Base-by-base conservation (phyloP, 345 rosid genomes). In the Eucalyptus cloeziana region DNA sequence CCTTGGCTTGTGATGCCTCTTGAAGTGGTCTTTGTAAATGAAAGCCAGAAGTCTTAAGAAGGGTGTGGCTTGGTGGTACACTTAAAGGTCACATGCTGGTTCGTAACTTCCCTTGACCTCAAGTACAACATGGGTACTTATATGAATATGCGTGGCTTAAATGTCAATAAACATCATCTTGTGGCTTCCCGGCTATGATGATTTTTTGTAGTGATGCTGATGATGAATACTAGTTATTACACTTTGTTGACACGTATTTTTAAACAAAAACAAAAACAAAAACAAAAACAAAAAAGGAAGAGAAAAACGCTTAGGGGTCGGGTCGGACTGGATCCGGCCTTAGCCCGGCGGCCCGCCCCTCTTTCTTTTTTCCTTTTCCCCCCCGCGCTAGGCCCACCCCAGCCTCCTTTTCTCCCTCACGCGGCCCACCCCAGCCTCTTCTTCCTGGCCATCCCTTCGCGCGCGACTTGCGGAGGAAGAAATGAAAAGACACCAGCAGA, bases 1-100 rank as follows among this genome's bases (percentile, higher is more conserved):
- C 99, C 99, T 7, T 97, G 99, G 99, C 90, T 97, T 62, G 94
- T 94, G 94, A 93, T 97, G 95, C 99, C 99, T 88, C 95, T 96
- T 37, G 95, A 96, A 90, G 95, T 96, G 67, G 95, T 94, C 89
- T 97, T 95, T 91, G 97, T 95, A 9, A 94, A 94, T 27, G 99
- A 97, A 89, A 94, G 60, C 88, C 87, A 76, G 40, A 91, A 88
- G 85, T 71, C 93, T 30, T 30, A 92, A 93, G 86, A 49, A 94
- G 89, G 90, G 91, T 7, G 87, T 87, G 49, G 92, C 94, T 37
- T 93, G 89, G 99, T 30, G 99, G 99, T 86, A 96, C 98, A 43
- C 96, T 96, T 87, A 93, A 92, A 87, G 99, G 99, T 37, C 99
- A 96, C 91, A 89, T 96, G 88, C 92, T 96, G 95, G 98, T 96